Conservation (phyloP, 2,329 filamentous ascomycete genomes). For the Bipolaris bicolor region DNA sequence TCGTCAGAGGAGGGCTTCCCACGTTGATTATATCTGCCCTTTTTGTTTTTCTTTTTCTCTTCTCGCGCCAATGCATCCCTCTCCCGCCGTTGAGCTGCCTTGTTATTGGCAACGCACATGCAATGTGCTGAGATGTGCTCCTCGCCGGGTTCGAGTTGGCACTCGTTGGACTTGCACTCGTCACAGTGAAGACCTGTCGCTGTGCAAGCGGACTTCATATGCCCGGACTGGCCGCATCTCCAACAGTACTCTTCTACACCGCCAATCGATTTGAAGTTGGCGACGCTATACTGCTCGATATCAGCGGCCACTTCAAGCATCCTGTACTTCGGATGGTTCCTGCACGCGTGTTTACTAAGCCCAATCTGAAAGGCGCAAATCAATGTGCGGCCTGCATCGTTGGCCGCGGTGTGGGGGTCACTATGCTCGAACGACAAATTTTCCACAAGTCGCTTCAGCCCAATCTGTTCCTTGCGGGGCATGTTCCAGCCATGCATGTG, state of each 20-base stretch:
- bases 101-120: slow-evolving; percentile 3
- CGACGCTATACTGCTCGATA: slow-evolving; percentile 15
- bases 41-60: neutral
- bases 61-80: slow-evolving; percentile 1
- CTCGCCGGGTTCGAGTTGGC: neutral
- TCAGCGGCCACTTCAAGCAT: slow-evolving; percentile 12
- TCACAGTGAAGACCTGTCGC: slow-evolving; percentile 10
- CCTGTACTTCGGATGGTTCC: neutral
- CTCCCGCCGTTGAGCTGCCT: neutral
- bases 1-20: neutral
- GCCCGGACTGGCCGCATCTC: slow-evolving; percentile 11
- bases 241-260: slow-evolving; percentile 18
- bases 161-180: slow-evolving; percentile 7
- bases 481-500: slow-evolving; percentile 6
- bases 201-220: slow-evolving; percentile 13
- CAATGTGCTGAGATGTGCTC: slow-evolving; percentile 17
- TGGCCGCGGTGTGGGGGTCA: slow-evolving; percentile 31
- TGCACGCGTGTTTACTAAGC: slow-evolving; percentile 2
- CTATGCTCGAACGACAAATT: slow-evolving; percentile 20
- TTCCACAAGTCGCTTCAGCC: slow-evolving; percentile 15
- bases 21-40: neutral
- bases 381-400: slow-evolving; percentile 31
- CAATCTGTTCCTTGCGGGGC: slow-evolving; percentile 14
- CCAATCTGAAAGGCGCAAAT: slow-evolving; percentile 32
- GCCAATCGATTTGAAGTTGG: slow-evolving; percentile 11